A percentile compares a stretch with the other conserved stretches of the same genome.
Conservation (phyloP, 306 rosid species). For the Trichosanthes truncata region DNA sequence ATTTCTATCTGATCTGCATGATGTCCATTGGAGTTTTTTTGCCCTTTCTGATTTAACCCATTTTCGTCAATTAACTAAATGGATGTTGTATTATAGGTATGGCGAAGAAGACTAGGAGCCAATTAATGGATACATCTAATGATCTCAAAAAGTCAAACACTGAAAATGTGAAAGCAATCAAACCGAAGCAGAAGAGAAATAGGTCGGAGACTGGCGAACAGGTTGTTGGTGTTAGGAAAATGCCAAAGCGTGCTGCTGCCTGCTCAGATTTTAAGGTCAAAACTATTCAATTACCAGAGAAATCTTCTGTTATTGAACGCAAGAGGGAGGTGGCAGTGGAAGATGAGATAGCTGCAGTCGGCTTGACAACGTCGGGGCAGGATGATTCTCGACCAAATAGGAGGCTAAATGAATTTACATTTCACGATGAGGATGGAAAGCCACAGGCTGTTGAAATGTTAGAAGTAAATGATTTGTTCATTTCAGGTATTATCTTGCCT, state of each 20-base stretch:
- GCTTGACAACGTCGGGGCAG: slow-evolving; percentile 49
- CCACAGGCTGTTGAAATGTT: slow-evolving; percentile 69
- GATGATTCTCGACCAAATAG: slow-evolving; percentile 59
- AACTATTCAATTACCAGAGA: slow-evolving; percentile 32
- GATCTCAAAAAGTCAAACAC: not conserved
- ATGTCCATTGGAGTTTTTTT: not conserved
- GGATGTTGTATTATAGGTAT: not conserved
- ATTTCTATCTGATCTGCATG: not conserved
- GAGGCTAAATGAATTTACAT: slow-evolving; percentile 56
- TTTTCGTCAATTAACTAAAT: not conserved
- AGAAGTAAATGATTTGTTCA: slow-evolving; percentile 55
- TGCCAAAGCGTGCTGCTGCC: slow-evolving; percentile 89
- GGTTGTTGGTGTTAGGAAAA: slow-evolving; percentile 41
- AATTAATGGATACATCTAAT: slow-evolving; percentile 1
- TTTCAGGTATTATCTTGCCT: slow-evolving; percentile 67
- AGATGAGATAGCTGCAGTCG: slow-evolving; percentile 55
- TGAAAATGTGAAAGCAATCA: not conserved
- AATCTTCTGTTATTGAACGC: slow-evolving; percentile 38
- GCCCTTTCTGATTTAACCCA: not conserved
- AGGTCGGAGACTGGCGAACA: slow-evolving; percentile 31
- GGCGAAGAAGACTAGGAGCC: slow-evolving; percentile 8
- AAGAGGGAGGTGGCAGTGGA: slow-evolving; percentile 54
- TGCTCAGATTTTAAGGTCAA: slow-evolving; percentile 56
- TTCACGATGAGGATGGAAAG: slow-evolving; percentile 62
- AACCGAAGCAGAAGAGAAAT: slow-evolving; percentile 35